Conservation (phyloP, 768 basidiomycete species). For the Hericium erinaceus region DNA sequence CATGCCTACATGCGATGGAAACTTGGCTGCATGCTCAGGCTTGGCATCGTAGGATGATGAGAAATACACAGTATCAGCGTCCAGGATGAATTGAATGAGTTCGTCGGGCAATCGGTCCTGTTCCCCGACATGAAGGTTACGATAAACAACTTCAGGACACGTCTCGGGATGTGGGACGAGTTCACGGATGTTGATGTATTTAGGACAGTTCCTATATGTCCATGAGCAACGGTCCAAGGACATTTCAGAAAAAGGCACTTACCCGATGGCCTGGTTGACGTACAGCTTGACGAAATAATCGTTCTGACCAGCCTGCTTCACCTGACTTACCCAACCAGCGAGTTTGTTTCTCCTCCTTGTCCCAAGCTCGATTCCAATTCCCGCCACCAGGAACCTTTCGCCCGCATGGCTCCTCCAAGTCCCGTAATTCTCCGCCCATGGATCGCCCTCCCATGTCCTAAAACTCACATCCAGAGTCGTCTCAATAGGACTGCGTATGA, state of each 20-base stretch:
- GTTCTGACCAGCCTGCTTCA: constrained; percentile 19
- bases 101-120: constrained; percentile 41
- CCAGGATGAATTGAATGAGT: constrained; percentile 37
- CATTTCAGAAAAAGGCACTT: constrained; percentile 13
- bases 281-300: constrained; percentile 29
- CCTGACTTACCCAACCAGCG: constrained; percentile 35
- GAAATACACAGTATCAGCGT: constrained; percentile 45
- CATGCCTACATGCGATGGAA: constrained; percentile 52
- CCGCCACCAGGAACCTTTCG: constrained; percentile 32
- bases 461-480: constrained; percentile 31
- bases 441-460: constrained; percentile 46
- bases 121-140: constrained; percentile 23
- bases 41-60: constrained; percentile 40
- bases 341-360: constrained; percentile 57
- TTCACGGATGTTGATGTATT: constrained; percentile 54
- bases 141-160: constrained; percentile 29
- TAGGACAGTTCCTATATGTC: constrained; percentile 52
- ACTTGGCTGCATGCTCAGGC: constrained; percentile 26
- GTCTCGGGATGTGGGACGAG: constrained; percentile 34
- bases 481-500: constrained; percentile 28
- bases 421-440: constrained; percentile 29
- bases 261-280: constrained; percentile 56
- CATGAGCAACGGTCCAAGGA: neutral
- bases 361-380: constrained; percentile 49
- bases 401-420: constrained; percentile 2